These are phyloP conservation scores for Fusarium redolens DNA, from an alignment of 2,329 filamentous ascomycete genomes.

Conservation along the genomic window DNA sequence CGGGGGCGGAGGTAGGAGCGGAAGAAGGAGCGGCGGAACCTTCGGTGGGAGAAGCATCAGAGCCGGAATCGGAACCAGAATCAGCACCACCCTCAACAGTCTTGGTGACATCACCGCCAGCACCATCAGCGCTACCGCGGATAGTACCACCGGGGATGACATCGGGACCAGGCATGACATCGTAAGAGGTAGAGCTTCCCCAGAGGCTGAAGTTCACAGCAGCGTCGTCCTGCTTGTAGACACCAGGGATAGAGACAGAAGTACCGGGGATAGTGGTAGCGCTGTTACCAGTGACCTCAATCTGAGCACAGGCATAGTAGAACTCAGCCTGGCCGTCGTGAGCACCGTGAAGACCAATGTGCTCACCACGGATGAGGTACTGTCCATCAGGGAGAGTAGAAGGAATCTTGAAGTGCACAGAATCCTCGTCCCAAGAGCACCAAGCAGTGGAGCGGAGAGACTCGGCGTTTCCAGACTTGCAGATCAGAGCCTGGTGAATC, in stretches of 20 bases:
- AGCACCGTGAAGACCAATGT: constrained; percentile 36
- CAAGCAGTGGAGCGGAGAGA: constrained; percentile 16
- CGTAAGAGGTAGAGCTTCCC: constrained; percentile 11
- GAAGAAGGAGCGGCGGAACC: background rate
- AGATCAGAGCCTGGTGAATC: constrained; percentile 20
- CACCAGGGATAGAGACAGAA: constrained; percentile 16
- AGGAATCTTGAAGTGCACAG: constrained; percentile 22
- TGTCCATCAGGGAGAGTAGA: constrained; percentile 14
- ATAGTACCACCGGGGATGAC: constrained; percentile 21
- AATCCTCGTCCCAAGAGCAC: constrained; percentile 19
- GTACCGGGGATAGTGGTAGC: constrained; percentile 5
- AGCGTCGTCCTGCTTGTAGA: constrained; percentile 21
- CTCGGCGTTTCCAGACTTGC: constrained; percentile 5
- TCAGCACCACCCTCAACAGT: constrained; percentile 11
- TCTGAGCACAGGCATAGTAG: constrained; percentile 36
- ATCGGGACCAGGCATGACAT: constrained; percentile 8
- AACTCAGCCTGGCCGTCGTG: constrained; percentile 34
- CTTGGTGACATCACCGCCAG: background rate
- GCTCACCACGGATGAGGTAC: constrained; percentile 35
- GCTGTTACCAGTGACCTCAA: constrained; percentile 29
- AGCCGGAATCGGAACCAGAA: background rate
- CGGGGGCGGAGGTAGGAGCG: background rate
- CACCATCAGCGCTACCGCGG: constrained; percentile 12
- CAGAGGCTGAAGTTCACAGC: constrained; percentile 21
- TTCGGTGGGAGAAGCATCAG: background rate